These are phyloP conservation scores for Biscogniauxia mediterranea DNA, from an alignment of 2,329 filamentous ascomycete species.

Conservation along the genomic window DNA sequence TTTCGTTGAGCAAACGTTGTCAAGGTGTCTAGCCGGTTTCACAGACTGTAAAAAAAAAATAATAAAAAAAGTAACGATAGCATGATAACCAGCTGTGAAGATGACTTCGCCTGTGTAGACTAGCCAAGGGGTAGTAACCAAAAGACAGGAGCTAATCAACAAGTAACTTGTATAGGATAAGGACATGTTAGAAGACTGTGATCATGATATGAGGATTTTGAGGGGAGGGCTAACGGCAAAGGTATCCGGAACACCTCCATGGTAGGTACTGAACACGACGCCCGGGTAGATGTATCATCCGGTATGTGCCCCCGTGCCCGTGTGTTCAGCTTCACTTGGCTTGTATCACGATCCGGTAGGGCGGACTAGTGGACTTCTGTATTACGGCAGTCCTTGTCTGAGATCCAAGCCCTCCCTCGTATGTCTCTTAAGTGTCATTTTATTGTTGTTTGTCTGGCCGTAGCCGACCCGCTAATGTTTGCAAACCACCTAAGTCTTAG, in stretches of 20 bases:
- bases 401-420: conserved; percentile 2
- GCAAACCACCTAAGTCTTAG: conserved; percentile 16
- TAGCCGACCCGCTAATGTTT: conserved; percentile 3
- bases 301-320: conserved; percentile 8
- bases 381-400: conserved; percentile 13
- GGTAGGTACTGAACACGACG: background rate
- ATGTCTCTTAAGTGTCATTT: conserved; percentile 9
- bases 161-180: no score
- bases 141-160: no score
- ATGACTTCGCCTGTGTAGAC: no score
- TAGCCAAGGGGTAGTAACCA: no score
- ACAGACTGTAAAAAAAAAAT: no score
- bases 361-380: conserved; percentile 15
- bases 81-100: no score
- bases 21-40: no score
- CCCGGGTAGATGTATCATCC: conserved; percentile 6
- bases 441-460: conserved; percentile 11
- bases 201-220: background rate
- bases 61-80: no score
- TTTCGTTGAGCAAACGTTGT: no score
- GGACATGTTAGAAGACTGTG: background rate
- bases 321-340: background rate
- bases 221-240: no score
- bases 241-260: no score
- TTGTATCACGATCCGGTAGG: conserved; percentile 6